These are phyloP conservation scores for Thuidium tamariscinum DNA, from an alignment of 225 moss, liverwort and hornwort genomes.

Conservation along the genomic window DNA sequence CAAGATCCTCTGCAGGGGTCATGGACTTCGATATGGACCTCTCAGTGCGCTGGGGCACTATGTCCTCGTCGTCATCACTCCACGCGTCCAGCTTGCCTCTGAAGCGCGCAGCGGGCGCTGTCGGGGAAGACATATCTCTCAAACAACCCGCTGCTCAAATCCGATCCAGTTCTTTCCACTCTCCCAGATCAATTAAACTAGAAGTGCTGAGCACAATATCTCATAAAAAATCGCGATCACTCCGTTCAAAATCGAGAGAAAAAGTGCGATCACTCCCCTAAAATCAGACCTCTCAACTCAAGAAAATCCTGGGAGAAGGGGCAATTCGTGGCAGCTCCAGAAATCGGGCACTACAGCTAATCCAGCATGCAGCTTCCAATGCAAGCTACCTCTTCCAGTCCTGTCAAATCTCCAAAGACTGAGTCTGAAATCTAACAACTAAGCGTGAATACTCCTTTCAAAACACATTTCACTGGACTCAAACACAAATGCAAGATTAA, in stretches of 20 bases:
- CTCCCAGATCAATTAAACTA: not conserved
- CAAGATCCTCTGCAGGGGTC: not conserved
- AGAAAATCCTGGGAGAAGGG: not conserved
- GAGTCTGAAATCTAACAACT: not conserved
- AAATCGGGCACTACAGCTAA: not conserved
- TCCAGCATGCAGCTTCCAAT: not conserved
- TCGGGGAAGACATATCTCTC: constrained; percentile 18
- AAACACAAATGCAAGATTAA: too few relatives aligned
- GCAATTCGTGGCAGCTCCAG: not conserved
- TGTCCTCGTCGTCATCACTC: constrained; percentile 29
- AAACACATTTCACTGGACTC: not conserved
- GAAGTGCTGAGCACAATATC: not conserved
- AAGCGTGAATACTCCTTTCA: not conserved
- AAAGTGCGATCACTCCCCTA: not conserved
- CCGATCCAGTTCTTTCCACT: not conserved
- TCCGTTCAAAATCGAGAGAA: too few relatives aligned
- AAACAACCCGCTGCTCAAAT: not conserved
- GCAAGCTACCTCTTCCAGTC: not conserved
- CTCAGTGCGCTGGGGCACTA: not conserved
- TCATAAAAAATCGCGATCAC: too few relatives aligned
- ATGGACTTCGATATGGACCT: constrained; percentile 2
- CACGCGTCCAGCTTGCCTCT: constrained; percentile 29
- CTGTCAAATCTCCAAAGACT: not conserved
- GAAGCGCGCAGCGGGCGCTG: constrained; percentile 1
- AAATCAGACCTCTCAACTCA: not conserved